phyloP scores from a whole-genome alignment of 345 rosid species.

The Syzygium aqueum region DNA sequence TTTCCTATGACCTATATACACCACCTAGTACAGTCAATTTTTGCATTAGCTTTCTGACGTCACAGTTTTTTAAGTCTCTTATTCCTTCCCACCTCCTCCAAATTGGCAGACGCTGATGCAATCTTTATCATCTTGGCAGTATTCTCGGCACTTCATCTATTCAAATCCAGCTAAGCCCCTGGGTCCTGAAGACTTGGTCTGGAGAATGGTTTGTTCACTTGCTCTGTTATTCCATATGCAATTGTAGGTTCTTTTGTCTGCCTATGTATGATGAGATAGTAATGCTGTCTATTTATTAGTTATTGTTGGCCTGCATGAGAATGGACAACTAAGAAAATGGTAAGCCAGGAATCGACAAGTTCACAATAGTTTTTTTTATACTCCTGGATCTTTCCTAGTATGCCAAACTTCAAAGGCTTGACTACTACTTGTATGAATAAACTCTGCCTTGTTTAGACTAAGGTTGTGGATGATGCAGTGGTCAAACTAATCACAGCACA shows the following conservation, averaged over 20 bases:
- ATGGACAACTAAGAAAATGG: background rate
- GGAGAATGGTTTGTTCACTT: constrained; percentile 76
- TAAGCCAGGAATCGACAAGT: background rate
- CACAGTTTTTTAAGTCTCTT: background rate
- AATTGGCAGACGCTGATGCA: background rate
- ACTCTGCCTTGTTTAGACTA: background rate
- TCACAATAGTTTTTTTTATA: background rate
- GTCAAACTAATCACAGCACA: background rate
- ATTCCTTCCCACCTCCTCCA: background rate
- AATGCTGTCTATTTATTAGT: background rate
- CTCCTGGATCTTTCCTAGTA: background rate
- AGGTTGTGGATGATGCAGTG: background rate
- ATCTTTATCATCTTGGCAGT: constrained; percentile 29
- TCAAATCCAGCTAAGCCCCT: constrained; percentile 87
- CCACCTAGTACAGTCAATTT: background rate
- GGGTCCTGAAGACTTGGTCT: constrained; percentile 94
- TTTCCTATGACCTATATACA: background rate
- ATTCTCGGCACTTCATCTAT: constrained; percentile 73
- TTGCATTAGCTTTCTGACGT: background rate
- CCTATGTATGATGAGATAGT: background rate
- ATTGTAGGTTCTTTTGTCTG: background rate
- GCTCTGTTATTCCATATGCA: background rate
- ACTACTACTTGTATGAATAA: background rate
- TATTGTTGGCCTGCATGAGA: background rate
- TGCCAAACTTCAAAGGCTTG: background rate